These are phyloP conservation scores for Pyrenochaeta sp. DNA, from an alignment of 2,329 filamentous ascomycete species.

Conservation along the genomic window DNA sequence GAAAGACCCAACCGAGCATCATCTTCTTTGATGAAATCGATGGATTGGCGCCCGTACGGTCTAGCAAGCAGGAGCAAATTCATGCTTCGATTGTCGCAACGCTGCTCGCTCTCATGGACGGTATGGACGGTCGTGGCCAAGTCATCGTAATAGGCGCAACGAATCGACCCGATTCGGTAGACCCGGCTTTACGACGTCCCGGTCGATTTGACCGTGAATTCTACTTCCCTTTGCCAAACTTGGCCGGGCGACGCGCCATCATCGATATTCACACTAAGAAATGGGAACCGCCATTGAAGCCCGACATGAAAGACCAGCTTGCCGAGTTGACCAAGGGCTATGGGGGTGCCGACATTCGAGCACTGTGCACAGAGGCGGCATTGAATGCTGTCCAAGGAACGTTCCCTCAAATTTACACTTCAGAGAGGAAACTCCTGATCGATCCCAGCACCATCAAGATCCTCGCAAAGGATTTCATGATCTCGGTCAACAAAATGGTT, in stretches of 20 bases:
- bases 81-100: conserved; percentile 84
- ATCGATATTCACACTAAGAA: conserved; percentile 94
- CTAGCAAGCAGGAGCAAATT: conserved; percentile 98
- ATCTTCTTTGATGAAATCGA: conserved; percentile 99
- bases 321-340: conserved; percentile 94
- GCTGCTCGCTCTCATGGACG: conserved; percentile 60
- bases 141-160: conserved; percentile 99
- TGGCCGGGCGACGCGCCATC: conserved; percentile 81
- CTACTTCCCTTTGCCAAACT: conserved; percentile 91
- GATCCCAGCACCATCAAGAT: conserved; percentile 85
- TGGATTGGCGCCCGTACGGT: conserved; percentile 91
- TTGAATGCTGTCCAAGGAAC: conserved; percentile 94
- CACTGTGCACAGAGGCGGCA: conserved; percentile 93
- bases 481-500: conserved; percentile 94
- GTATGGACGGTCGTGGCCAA: conserved; percentile 68
- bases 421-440: conserved; percentile 87
- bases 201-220: conserved; percentile 98
- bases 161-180: conserved; percentile 94
- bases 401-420: conserved; percentile 95
- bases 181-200: conserved; percentile 91
- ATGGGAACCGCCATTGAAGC: conserved; percentile 81
- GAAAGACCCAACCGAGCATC: conserved; percentile 95
- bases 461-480: conserved; percentile 94
- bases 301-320: conserved; percentile 81
- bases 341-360: conserved; percentile 91